Conservation (phyloP, 768 basidiomycete genomes). For the Hygrocybe punicea region DNA sequence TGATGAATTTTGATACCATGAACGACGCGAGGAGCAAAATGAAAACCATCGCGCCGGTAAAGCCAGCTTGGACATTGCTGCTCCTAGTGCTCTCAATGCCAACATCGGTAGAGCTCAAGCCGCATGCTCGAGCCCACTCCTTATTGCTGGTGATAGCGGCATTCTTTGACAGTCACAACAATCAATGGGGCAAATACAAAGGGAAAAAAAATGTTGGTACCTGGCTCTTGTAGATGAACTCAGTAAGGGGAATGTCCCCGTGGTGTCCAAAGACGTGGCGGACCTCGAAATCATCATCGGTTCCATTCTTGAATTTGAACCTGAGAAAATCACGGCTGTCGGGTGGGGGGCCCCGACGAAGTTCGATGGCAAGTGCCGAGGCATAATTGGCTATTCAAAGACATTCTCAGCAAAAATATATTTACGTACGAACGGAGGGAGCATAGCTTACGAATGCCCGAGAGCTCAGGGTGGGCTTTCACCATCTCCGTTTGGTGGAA, state of each 20-base stretch:
- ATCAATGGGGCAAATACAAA: not conserved
- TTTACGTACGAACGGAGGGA: not conserved
- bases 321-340: constrained; percentile 79
- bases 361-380: constrained; percentile 73
- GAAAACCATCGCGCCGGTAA: constrained; percentile 39
- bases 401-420: not conserved
- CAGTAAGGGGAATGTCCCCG: constrained; percentile 75
- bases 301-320: constrained; percentile 84
- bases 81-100: constrained; percentile 26
- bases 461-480: constrained; percentile 55
- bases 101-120: constrained; percentile 23
- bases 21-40: constrained; percentile 40
- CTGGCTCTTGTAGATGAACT: constrained; percentile 81
- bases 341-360: constrained; percentile 69
- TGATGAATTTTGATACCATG: constrained; percentile 36
- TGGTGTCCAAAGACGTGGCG: constrained; percentile 73
- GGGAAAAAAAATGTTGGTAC: constrained; percentile 32
- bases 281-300: constrained; percentile 56
- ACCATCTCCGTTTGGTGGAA: constrained; percentile 71
- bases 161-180: constrained; percentile 29
- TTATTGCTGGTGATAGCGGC: constrained; percentile 54
- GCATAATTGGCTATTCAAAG: constrained; percentile 58
- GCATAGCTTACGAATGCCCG: constrained; percentile 57
- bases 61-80: constrained; percentile 29
- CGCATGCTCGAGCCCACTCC: constrained; percentile 51